Evolutionary conservation across 2,329 filamentous ascomycete species (phyloP), one percentile per base, ranked within the genome.

Genomic region (Monosporascus sp.): DNA sequence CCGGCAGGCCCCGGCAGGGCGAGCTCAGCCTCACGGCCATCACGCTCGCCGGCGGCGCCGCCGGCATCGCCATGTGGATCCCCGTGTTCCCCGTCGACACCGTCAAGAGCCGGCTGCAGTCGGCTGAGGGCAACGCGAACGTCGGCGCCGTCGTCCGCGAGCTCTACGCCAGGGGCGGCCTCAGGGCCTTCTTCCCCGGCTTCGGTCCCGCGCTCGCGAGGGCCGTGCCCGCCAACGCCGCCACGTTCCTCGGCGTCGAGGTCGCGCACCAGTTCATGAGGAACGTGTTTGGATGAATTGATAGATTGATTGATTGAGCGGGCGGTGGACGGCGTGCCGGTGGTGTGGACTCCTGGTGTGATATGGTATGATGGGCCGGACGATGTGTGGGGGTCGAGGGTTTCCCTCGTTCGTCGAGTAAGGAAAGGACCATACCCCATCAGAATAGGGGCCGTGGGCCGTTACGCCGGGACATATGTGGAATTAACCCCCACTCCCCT

Each of bases 21-120:
- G 79, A 94, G 63, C 75, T 97, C 54, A 93, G 88, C 65, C 77
- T 99, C 58, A 76, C 83, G 2, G 94, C 94, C 11, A 82, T 99
- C 53, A 90, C 92, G 64, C 82, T 84, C 27, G 94, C 94, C 2
- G 94, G 94, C 64, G 94, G 90, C 58, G 89, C 87, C 4, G 94
- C 94, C 0, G 94, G 94, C 67, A 84, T 99, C 26, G 94, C 94
- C 58, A 99, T 99, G 94, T 99, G 94, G 94, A 94, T 97, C 62
- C 92, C 94, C 51, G 92, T 99, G 43, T 99, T 99, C 82, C 94
- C 94, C 22, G 82, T 99, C 59, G 94, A 99, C 68, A 99, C 94
- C 0, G 86, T 99, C 75, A 99, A 99, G 83, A 92, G 87, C 59
- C 81, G 92, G 38, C 76, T 99, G 69, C 94, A 99, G 80, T 96